Base-by-base conservation (phyloP, 306 rosid genomes). In the Alnus glutinosa region DNA sequence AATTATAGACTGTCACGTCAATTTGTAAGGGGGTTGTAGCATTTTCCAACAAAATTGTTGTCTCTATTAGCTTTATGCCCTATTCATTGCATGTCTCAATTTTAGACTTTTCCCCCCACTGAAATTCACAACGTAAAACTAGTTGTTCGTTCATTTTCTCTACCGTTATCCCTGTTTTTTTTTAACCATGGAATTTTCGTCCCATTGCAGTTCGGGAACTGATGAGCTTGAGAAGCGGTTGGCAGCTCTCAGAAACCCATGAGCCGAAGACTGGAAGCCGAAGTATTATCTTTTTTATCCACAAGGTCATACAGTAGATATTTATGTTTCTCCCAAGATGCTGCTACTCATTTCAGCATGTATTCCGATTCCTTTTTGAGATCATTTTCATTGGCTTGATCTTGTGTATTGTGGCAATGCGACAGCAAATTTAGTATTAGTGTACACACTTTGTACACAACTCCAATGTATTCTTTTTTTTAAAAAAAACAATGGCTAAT, bases 211-310 rank as follows among this genome's bases (percentile, higher is more conserved):
- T 85, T 92, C 97, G 39, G 87, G 94, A 55, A 9, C 81, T 44
- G 90, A 87, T 47, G 94, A 96, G 55, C 92, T 96, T 59, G 99
- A 93, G 94, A 92, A 91, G 83, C 91, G 99, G 76, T 78, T 96
- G 91, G 97, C 93, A 12, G 93, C 94, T 79, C 97, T 93, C 39
- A 88, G 97, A 79, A 89, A 89, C 83, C 94, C 93, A 18, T 93
- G 85, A 91, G 67, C 55, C 30, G 71, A 71, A 55, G 67, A 58
- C 23, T 61, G 28, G 57, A 78, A 55, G 18, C 9, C 28, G 1
- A 52, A 9, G 12, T 9, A 49, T 1, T 1, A 47, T 2, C 28
- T 37, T 5, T 11, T 4, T 32, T 28, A 15, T 66, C 54, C 55
- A 5, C 83, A 49, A 66, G 34, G 51, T 74, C 50, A 55, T 54